Evolutionary conservation across 2,329 filamentous ascomycete species (phyloP).

Genomic region (Elsinoe perseae): DNA sequence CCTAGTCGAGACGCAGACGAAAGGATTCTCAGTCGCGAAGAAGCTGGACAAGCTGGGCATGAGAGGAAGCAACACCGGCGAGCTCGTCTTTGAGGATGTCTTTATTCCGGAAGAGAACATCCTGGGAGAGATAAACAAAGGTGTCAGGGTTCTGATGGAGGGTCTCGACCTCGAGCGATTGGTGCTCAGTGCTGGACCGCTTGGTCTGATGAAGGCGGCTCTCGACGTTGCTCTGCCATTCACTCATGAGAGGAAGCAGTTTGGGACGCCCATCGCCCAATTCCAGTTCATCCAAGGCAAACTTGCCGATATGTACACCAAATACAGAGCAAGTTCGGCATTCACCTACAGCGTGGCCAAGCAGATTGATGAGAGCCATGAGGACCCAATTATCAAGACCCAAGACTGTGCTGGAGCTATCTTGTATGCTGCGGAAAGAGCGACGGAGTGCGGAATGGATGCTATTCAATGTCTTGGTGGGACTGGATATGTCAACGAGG

Average conservation of each 20-base stretch:
- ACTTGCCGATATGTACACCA: slow-evolving; percentile 95
- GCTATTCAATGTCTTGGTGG: slow-evolving; percentile 88
- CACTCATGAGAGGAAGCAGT: slow-evolving; percentile 81
- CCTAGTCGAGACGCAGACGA: slow-evolving; percentile 63
- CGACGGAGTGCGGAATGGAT: slow-evolving; percentile 78
- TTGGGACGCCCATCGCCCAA: slow-evolving; percentile 74
- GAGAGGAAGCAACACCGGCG: slow-evolving; percentile 93
- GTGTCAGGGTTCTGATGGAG: slow-evolving; percentile 90
- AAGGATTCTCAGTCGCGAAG: slow-evolving; percentile 76
- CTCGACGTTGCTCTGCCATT: slow-evolving; percentile 84
- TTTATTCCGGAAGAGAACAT: slow-evolving; percentile 80
- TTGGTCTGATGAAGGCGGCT: slow-evolving; percentile 89
- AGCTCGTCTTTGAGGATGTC: slow-evolving; percentile 82
- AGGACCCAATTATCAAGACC: slow-evolving; percentile 53
- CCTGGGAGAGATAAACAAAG: slow-evolving; percentile 70
- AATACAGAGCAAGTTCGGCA: slow-evolving; percentile 71
- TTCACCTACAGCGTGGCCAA: slow-evolving; percentile 83
- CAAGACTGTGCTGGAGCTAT: slow-evolving; percentile 95
- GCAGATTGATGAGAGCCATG: slow-evolving; percentile 59
- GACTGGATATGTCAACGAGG: slow-evolving; percentile 74
- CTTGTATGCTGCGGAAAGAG: slow-evolving; percentile 82
- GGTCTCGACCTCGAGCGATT: slow-evolving; percentile 89
- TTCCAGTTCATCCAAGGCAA: slow-evolving; percentile 92
- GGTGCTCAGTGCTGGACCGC: slow-evolving; percentile 79
- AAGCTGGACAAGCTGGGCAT: slow-evolving; percentile 98